Base-by-base conservation (phyloP, 148 eudicot genomes). In the Rhododendron ferrugineum region DNA sequence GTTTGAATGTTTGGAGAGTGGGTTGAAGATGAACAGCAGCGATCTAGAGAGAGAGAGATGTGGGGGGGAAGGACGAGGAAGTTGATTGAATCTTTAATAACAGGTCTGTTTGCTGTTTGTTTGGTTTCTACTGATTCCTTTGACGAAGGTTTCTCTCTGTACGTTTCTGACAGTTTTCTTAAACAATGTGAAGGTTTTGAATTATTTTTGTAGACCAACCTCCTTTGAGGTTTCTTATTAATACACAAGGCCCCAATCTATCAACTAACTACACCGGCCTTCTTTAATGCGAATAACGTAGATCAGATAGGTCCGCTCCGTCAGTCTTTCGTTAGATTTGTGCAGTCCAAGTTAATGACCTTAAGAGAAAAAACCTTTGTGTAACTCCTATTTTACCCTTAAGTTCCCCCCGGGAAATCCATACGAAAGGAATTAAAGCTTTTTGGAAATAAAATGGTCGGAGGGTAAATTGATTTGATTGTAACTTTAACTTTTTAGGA, bases 11-110 rank as follows among this genome's bases (percentile, higher is more conserved):
- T 26, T 30, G 22, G 4, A n/a, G 58, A 28, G 36, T 62, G 11
- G 68, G 4, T 8, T 68, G 36, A 30, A 68, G 74, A 68, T n/a
- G n/a, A 80, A 58, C 22, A 30, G 66, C n/a, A 36, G 78, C 16
- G 78, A 32, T 73, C 78, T 4, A 18, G 42, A 36, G 78, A 32
- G 78, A 49, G 56, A 26, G 23, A 32, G 66, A 49, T 50, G 82
- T 52, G 66, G 82, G 64, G 64, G 64, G 82, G 82, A 16, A 52
- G 52, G 60, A 50, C 37, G 44, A 52, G 82, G 44, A 32, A 73
- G 46, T 36, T 68, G 74, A 64, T 68, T 68, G 32, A 68, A 66
- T 26, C 36, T 28, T 28, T 40, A 40, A 40, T 40, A 68, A 68
- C 34, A 68, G 74, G 74, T 68, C 74, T 23, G 74, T 15, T 28